Conservation (phyloP, 2,329 filamentous ascomycete species). For the Claviceps quebecensis region DNA sequence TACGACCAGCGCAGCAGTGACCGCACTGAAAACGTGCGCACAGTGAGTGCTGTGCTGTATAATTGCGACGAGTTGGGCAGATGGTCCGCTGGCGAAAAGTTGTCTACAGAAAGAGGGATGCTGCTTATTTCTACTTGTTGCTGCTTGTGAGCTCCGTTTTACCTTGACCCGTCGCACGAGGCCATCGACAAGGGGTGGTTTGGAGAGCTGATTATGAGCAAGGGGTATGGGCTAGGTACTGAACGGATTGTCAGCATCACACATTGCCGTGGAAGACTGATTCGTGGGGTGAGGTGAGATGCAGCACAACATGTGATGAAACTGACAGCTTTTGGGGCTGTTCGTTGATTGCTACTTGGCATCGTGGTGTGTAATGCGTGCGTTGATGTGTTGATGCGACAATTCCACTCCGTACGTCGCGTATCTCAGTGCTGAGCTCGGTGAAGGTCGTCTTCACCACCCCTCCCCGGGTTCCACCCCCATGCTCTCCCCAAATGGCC, state of each 20-base stretch:
- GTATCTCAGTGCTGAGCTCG: too few species aligned
- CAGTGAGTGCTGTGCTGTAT: too few species aligned
- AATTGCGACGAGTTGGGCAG: not conserved
- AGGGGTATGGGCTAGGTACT: not conserved
- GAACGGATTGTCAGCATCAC: not conserved
- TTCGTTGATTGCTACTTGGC: not conserved
- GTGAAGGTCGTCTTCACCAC: too few species aligned
- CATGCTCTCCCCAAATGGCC: too few species aligned
- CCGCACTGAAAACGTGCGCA: not conserved
- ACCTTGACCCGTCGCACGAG: not conserved
- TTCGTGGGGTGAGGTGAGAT: not conserved
- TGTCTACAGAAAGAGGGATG: not conserved
- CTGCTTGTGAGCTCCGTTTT: not conserved
- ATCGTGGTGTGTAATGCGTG: not conserved
- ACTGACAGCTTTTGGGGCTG: not conserved
- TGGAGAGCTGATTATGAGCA: not conserved
- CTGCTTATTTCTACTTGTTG: not conserved
- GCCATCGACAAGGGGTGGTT: not conserved
- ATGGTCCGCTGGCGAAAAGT: not conserved
- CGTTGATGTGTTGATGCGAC: not conserved
- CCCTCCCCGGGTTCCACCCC: too few species aligned
- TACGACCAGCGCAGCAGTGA: slow-evolving; percentile 1
- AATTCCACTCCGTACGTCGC: too few species aligned
- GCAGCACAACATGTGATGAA: not conserved
- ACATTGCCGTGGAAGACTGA: not conserved